Evolutionary conservation across 768 basidiomycete genomes (phyloP).

Genomic region (Mycena galopus): DNA sequence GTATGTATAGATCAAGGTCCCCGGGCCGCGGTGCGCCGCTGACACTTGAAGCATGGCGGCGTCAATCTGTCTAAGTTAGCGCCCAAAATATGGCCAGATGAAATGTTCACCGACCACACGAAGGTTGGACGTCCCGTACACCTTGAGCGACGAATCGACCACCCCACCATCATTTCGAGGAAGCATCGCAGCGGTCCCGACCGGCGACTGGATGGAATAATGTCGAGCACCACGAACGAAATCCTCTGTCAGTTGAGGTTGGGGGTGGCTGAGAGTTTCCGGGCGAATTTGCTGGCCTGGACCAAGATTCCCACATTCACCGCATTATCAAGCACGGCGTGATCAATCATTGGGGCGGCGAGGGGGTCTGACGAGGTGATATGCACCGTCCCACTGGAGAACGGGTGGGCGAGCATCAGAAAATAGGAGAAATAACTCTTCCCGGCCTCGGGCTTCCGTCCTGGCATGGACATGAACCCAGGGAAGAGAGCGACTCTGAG

Average conservation of each 20-base stretch:
- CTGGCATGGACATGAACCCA: background rate
- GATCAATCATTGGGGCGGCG: slow-evolving; percentile 35
- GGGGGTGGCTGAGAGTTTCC: slow-evolving; percentile 23
- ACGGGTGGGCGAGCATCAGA: slow-evolving; percentile 48
- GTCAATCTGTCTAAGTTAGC: slow-evolving; percentile 1
- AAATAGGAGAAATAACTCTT: slow-evolving; percentile 40
- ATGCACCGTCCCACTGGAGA: slow-evolving; percentile 56
- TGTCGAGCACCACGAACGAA: background rate
- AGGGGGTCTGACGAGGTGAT: slow-evolving; percentile 37
- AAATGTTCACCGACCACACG: slow-evolving; percentile 4
- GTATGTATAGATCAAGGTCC: too few relatives aligned
- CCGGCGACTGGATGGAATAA: slow-evolving; percentile 34
- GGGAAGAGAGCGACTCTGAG: slow-evolving; percentile 5
- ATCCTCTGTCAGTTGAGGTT: background rate
- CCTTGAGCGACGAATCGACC: slow-evolving; percentile 51
- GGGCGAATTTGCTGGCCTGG: slow-evolving; percentile 34
- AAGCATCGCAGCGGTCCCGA: slow-evolving; percentile 52
- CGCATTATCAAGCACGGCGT: slow-evolving; percentile 31
- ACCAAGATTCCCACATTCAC: slow-evolving; percentile 43
- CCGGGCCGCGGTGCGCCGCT: too few relatives aligned
- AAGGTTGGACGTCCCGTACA: slow-evolving; percentile 33
- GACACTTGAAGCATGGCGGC: slow-evolving; percentile 1
- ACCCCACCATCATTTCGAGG: slow-evolving; percentile 52
- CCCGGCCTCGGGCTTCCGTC: slow-evolving; percentile 34
- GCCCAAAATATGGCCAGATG: background rate